These are phyloP conservation scores for Vairimorpha necatrix DNA, from an alignment of 371 early-diverging fungal genomes.

Conservation along the genomic window DNA sequence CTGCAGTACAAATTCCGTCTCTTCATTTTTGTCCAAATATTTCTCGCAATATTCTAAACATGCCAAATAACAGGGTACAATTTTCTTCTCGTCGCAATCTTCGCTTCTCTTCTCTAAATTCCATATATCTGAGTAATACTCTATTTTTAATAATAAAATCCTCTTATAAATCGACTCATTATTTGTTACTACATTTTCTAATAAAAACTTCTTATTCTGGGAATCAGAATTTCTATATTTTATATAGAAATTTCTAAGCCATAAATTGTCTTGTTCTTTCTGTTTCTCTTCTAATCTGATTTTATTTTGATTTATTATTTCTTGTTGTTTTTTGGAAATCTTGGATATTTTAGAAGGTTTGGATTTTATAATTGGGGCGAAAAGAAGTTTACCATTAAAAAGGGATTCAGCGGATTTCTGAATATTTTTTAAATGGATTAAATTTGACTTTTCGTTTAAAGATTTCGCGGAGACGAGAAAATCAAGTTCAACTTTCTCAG, in stretches of 20 bases:
- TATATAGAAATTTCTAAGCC: conserved; percentile 57
- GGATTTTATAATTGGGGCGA: conserved; percentile 15
- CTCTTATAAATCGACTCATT: conserved; percentile 49
- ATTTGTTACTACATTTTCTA: conserved; percentile 54
- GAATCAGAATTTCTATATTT: conserved; percentile 50
- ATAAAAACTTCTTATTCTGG: conserved; percentile 47
- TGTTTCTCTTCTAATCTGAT: conserved; percentile 55
- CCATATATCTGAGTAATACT: conserved; percentile 64
- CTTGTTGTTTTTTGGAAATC: conserved; percentile 58
- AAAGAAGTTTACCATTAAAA: conserved; percentile 49
- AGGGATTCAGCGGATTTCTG: conserved; percentile 52
- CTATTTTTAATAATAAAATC: conserved; percentile 61
- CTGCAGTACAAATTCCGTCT: conserved; percentile 60
- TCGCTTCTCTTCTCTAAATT: conserved; percentile 58
- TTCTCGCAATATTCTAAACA: conserved; percentile 57
- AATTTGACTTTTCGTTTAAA: conserved; percentile 1
- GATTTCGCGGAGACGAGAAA: conserved; percentile 5
- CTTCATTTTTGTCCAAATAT: conserved; percentile 22
- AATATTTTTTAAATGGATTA: conserved; percentile 45
- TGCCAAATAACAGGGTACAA: conserved; percentile 61
- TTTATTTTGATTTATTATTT: conserved; percentile 61
- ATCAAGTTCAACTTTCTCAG: conserved; percentile 13
- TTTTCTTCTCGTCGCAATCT: conserved; percentile 50
- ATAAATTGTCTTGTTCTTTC: conserved; percentile 54
- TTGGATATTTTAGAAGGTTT: conserved; percentile 38